Evolutionary conservation across 2,329 filamentous ascomycete genomes (phyloP), one percentile per base, ranked within the genome.

Genomic region (Penicillium sp.): DNA sequence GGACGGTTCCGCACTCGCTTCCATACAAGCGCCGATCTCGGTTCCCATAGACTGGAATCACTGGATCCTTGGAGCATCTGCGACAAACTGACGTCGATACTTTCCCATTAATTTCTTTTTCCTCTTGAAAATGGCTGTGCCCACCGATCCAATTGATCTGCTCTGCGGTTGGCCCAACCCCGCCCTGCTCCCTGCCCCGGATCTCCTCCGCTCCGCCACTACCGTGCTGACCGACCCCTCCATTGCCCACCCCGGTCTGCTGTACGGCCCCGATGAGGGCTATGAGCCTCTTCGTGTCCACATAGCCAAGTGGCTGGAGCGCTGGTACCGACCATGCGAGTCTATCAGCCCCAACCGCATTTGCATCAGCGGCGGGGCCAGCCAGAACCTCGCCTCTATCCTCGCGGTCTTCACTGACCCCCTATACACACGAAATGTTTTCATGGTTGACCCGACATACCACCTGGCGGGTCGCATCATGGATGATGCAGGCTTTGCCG

Each of bases 401-500:
- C 71, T 95, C 40, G 81, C 86, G 65, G 86, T 86, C 24, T 95
- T 86, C 62, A 86, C 88, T 0, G 90, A 95, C 64, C 86, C 87
- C 1, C 68, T 74, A 2, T 85, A 83, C 60, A 95, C 90, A 1
- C 74, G 78, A 37, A 81, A 81, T 55, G 75, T 95, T 8, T 95
- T 87, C 86, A 79, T 90, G 68, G 81, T 89, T 1, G 82, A 85
- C 16, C 90, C 90, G 4, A 85, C 85, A 38, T 95, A 95, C 64
- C 86, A 88, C 67, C 74, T 95, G n/a, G 86, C 84, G 0, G 89
- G 86, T 60, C 77, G 84, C n/a, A 87, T 95, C 46, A 89, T 95
- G 60, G 82, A 86, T 47, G 90, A 96, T 67, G 76, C 83, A 4
- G 86, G 88, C 1, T 89, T 95, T 55, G 73, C 74, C 4, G 78